Percentiles rank a stretch among this genome's conserved stretches.
These are phyloP conservation scores for Kwoniella sp. DNA, from an alignment of 768 basidiomycete genomes.

Conservation along the genomic window DNA sequence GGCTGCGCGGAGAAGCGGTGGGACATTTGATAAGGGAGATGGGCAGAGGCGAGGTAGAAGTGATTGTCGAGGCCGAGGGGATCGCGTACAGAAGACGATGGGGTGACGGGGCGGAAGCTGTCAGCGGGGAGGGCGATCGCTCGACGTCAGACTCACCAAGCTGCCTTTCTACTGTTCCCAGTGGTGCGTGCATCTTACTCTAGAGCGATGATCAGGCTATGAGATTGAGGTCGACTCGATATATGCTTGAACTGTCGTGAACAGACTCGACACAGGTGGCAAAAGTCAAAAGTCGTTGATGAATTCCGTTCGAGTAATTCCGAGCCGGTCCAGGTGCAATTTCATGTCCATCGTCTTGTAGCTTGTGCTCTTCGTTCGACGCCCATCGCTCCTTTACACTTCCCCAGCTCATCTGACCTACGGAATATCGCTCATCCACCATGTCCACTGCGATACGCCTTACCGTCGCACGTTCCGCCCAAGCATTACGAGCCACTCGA, in stretches of 20 bases:
- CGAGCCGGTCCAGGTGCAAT: not conserved
- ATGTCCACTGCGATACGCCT: no score
- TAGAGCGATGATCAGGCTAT: no score
- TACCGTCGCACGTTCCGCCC: no score
- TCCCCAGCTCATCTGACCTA: no score
- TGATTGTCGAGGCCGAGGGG: not conserved
- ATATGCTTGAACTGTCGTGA: no score
- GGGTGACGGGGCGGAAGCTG: not conserved
- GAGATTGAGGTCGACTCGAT: no score
- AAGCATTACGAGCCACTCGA: no score
- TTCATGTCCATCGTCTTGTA: no score
- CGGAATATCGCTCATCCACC: no score
- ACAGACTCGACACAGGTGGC: not conserved
- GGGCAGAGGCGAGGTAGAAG: not conserved
- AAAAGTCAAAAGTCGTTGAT: no score
- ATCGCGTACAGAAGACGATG: not conserved
- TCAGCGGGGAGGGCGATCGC: not conserved
- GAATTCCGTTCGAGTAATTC: constrained; percentile 4
- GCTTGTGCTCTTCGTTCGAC: no score
- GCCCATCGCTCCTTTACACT: no score
- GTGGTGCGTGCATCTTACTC: constrained; percentile 41
- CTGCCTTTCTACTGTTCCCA: constrained; percentile 33
- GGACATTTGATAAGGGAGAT: not conserved
- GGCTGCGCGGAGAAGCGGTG: constrained; percentile 9
- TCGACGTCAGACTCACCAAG: constrained; percentile 35